Base-by-base conservation (phyloP, 2,329 filamentous ascomycete species). In the Trichoderma koningii region DNA sequence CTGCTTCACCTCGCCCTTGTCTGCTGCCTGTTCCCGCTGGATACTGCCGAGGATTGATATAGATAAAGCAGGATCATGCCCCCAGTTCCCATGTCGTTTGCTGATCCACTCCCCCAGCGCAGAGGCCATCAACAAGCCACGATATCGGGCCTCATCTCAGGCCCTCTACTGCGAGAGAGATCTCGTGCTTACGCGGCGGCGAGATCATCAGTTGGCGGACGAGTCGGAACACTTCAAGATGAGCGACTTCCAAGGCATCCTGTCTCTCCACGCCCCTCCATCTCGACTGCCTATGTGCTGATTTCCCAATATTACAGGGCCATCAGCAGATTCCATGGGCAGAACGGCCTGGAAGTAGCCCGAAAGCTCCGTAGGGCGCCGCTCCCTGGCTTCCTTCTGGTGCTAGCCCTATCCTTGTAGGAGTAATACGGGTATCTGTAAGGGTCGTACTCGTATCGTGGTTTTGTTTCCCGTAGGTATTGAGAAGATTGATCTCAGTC, bases 261-360 rank as follows among this genome's bases (percentile, higher is more conserved):
- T 42, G 7, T 47, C 19, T 19, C 28, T 41, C 28, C 19, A 15
- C 3, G n/a, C 34, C n/a, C 44, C 44, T 34, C 9, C 30, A 12
- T 30, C n/a, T 23, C 34, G 17, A 26, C 5, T 28, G 19, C 45
- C 57, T 48, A 62, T 62, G 57, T 44, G 28, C 60, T 63, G 26
- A 63, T 47, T 55, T 14, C 55, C 48, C 60, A 63, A 63, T 47
- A 63, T 60, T 60, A 48, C 60, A 55, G 60, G 50, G 50, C 14
- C 60, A 63, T 63, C 60, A 63, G 50, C 60, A 63, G 60, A 63
- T 55, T 52, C 17, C n/a, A 63, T 23, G 19, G 26, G 15, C 50
- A 44, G 23, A 28, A 45, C 14, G n/a, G n/a, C 41, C 59, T 55
- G 28, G 59, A 42, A 34, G 50, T 53, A 50, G 28, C n/a, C 50